Percentiles rank a stretch among this genome's conserved stretches.
phyloP scores from a whole-genome alignment of 345 rosid genomes.

The Brassica incana region DNA sequence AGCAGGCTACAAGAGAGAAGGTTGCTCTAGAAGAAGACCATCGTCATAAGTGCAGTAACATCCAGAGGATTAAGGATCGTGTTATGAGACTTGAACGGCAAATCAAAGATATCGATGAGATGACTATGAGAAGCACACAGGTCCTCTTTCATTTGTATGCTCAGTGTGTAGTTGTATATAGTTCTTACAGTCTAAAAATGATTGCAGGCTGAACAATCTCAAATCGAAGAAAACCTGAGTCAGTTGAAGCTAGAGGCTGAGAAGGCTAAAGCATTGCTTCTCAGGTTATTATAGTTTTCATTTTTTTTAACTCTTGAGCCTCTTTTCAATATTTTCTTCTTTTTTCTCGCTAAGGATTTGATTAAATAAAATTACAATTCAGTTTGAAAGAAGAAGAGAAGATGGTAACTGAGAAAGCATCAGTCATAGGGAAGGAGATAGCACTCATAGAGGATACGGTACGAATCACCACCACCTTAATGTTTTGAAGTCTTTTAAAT shows the following conservation, averaged over 20 bases:
- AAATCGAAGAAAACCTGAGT: slow-evolving; percentile 60
- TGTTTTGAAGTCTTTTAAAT: neutral
- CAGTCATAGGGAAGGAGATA: slow-evolving; percentile 45
- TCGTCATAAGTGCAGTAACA: slow-evolving; percentile 40
- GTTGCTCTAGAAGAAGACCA: slow-evolving; percentile 57
- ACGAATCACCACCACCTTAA: neutral
- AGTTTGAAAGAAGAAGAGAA: slow-evolving; percentile 70
- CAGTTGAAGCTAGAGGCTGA: slow-evolving; percentile 55
- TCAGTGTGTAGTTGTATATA: neutral
- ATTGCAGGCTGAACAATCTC: slow-evolving; percentile 74
- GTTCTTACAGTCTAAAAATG: slow-evolving; percentile 19
- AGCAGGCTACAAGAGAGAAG: slow-evolving; percentile 69
- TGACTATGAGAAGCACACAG: slow-evolving; percentile 68
- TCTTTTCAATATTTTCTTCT: neutral
- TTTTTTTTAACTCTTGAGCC: neutral
- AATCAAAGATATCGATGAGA: slow-evolving; percentile 63
- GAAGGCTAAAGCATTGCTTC: slow-evolving; percentile 46
- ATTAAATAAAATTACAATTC: neutral
- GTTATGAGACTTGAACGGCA: slow-evolving; percentile 56
- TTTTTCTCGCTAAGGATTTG: neutral
- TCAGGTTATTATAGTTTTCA: slow-evolving; percentile 10
- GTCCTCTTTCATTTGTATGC: slow-evolving; percentile 36
- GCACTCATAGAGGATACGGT: slow-evolving; percentile 59
- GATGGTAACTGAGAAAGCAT: slow-evolving; percentile 44
- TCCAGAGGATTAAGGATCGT: slow-evolving; percentile 47